phyloP scores from a whole-genome alignment of 2,329 filamentous ascomycete genomes.

The Microdochium paspali region DNA sequence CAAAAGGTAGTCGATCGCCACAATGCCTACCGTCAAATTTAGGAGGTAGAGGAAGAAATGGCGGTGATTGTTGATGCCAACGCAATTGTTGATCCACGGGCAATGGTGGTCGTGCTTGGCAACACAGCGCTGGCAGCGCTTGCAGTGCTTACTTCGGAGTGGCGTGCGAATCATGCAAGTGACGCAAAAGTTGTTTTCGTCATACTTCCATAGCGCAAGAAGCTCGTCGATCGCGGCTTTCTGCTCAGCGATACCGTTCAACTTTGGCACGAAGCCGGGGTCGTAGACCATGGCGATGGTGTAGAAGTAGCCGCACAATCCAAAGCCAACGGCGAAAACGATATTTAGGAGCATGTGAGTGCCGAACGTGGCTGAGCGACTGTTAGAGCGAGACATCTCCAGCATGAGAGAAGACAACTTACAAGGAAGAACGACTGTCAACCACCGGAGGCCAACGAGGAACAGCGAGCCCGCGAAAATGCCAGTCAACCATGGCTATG shows the following conservation, averaged over 20 bases:
- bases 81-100: constrained; percentile 95
- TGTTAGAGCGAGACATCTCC: constrained; percentile 9
- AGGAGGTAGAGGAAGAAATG: constrained; percentile 91
- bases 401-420: constrained; percentile 17
- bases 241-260: constrained; percentile 81
- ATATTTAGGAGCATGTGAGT: constrained; percentile 68
- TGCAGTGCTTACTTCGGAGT: constrained; percentile 91
- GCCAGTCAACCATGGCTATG: constrained; percentile 79
- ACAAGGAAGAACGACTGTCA: constrained; percentile 66
- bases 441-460: constrained; percentile 67
- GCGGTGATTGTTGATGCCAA: constrained; percentile 90
- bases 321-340: constrained; percentile 56
- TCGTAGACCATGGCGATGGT: constrained; percentile 76
- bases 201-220: constrained; percentile 77
- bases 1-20: constrained; percentile 61
- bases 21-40: constrained; percentile 64
- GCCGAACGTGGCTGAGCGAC: constrained; percentile 49
- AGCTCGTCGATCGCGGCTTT: constrained; percentile 84
- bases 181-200: constrained; percentile 90
- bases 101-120: constrained; percentile 97
- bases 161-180: constrained; percentile 91
- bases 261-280: constrained; percentile 87
- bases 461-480: constrained; percentile 87
- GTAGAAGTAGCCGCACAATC: constrained; percentile 78
- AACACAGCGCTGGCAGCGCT: constrained; percentile 81